Conservation (phyloP, 78 protist species). For the Guillardia theta region DNA sequence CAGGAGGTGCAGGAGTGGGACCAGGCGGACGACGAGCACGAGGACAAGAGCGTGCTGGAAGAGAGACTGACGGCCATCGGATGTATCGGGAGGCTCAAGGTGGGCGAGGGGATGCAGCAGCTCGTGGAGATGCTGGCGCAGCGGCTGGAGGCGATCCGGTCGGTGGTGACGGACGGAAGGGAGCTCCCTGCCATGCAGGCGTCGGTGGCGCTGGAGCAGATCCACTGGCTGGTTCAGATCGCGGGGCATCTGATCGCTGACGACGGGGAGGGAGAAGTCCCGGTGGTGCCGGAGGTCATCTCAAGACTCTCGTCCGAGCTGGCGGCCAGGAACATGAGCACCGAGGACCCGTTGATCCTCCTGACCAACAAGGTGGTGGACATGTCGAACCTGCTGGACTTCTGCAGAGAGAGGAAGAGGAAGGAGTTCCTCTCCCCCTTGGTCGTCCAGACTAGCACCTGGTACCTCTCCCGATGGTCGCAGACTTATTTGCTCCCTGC, state of each 20-base stretch:
- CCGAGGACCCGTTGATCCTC: too few relatives aligned
- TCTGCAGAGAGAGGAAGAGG: background rate
- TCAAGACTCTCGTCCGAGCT: background rate
- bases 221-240: background rate
- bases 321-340: background rate
- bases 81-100: background rate
- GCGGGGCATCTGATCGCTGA: background rate
- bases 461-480: background rate
- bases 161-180: too few relatives aligned
- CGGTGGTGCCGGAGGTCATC: background rate
- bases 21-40: background rate
- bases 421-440: background rate
- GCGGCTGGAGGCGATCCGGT: background rate
- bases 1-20: constrained; percentile 14
- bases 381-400: too few relatives aligned
- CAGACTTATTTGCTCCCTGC: constrained; percentile 18
- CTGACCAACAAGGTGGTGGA: background rate
- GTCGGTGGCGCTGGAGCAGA: background rate
- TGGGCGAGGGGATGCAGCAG: background rate
- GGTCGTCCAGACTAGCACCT: background rate
- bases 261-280: constrained; percentile 34
- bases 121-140: background rate
- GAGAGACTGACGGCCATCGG: background rate
- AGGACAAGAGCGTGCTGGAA: background rate
- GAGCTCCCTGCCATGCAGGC: background rate